Evolutionary conservation across 2,329 filamentous ascomycete genomes (phyloP), one percentile per base, ranked within the genome.

Genomic region (Elsinoe australis): DNA sequence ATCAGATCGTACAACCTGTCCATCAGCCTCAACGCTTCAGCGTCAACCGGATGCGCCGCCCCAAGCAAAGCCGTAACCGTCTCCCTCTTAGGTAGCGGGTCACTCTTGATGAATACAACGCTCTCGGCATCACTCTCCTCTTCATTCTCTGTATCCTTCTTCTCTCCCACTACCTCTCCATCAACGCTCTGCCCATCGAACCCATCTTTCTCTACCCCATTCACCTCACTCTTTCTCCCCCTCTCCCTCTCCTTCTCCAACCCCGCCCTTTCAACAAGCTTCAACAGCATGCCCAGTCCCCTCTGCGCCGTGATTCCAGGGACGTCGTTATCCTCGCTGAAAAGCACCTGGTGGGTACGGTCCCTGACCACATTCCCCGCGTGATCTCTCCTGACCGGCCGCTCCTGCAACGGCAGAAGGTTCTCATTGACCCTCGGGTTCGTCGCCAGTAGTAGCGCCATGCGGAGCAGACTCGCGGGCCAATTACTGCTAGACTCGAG

Each of bases 401-500:
- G 18, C 21, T 34, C 29, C 22, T 47, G 45, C 6, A 19, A 28
- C 29, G 24, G 35, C 4, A 36, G 36, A 5, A 36, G 36, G 21
- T 45, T 44, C 45, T 48, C 45, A n/a, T 48, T 48, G 33, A 48
- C 33, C 45, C 33, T 39, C 5, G 33, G 39, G 8, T 53, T 39
- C 4, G 42, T 51, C 19, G 53, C 84, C 2, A 95, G 71, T 3
- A 85, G 73, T 51, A 83, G 82, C 0, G 89, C 78, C 17, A 95
- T 73, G 17, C 81, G 77, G 49, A 90, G 78, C 5, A 96, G 73
- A 56, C 83, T 89, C 50, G 85, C 79, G 1, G 86, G 83, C 64
- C 95, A 92, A 0, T 85, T 86, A 57, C 94, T 88, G 33, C 83
- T 80, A 3, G 85, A 87, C 31, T 82, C 79, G 5, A 96, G 75